Percentiles rank a stretch among this genome's conserved stretches.
phyloP scores from a whole-genome alignment of 352 stramenopile genomes.

The Ophiocytium majus region DNA sequence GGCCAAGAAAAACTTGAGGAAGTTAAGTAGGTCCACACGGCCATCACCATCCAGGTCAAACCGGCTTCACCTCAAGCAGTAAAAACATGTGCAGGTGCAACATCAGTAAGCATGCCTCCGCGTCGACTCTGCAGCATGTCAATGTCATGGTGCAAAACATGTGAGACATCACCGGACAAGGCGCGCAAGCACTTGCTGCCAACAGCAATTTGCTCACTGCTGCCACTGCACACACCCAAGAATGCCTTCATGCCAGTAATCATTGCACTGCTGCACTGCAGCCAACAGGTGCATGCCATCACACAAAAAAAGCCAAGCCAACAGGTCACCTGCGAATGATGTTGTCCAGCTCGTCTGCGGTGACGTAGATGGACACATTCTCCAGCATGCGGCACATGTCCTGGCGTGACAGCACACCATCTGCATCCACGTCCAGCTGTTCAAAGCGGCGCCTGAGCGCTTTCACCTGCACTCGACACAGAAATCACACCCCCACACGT shows the following conservation, averaged over 20 bases:
- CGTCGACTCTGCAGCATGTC: too few relatives aligned
- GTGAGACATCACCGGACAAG: too few relatives aligned
- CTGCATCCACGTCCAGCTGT: constrained; percentile 40
- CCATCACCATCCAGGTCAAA: constrained; percentile 50
- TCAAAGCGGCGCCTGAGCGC: constrained; percentile 33
- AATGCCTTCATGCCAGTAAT: too few relatives aligned
- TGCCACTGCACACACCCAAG: too few relatives aligned
- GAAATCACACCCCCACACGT: not conserved
- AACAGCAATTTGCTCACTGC: too few relatives aligned
- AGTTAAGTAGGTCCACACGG: constrained; percentile 54
- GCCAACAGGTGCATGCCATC: too few relatives aligned
- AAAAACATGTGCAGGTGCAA: too few relatives aligned
- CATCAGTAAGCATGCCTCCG: too few relatives aligned
- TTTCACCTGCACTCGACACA: constrained; percentile 41
- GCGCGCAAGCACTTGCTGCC: too few relatives aligned
- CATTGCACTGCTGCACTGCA: too few relatives aligned
- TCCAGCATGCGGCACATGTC: constrained; percentile 47
- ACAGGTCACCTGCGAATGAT: constrained; percentile 49
- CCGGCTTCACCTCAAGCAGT: constrained; percentile 14
- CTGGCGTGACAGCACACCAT: constrained; percentile 34
- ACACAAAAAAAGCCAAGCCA: too few relatives aligned
- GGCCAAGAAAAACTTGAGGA: constrained; percentile 53
- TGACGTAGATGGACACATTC: constrained; percentile 41
- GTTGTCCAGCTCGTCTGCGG: constrained; percentile 30
- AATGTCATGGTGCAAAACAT: too few relatives aligned